Evolutionary conservation across 2,329 filamentous ascomycete species (phyloP), one percentile per base, ranked within the genome.

Genomic region (Blastomyces silverae): DNA sequence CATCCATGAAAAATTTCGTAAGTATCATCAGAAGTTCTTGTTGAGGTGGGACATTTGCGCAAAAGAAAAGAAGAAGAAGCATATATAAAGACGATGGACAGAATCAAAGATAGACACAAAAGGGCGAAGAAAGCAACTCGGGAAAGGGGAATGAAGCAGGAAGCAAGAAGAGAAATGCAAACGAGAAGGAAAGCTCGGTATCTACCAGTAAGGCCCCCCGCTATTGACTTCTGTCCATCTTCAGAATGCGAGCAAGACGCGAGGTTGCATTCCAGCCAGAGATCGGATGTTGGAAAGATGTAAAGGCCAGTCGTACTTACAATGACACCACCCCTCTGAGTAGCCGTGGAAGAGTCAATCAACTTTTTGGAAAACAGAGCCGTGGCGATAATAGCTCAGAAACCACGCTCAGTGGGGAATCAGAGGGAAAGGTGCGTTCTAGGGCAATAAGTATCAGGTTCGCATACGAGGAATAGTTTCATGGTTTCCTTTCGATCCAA

Each of bases 391-490:
- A 20, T 13, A 50, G 31, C 20, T 25, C 34, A 37, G 48, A 48
- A 22, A n/a, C 25, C 34, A 62, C 28, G 46, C 17, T 42, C 28
- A 20, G 28, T 17, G n/a, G 62, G 31, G 39, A 31, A 37, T 37
- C 44, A 62, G 39, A 22, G 60, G 56, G n/a, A 61, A 56, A 31
- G 61, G 34, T 59, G 22, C 52, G 42, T 64, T 61, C 63, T 62
- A 59, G 50, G 56, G 63, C 58, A 64, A 66, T 61, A 67, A 63
- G 61, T 39, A 66, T 68, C 65, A 68, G 65, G 64, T 63, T 55
- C 55, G 56, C 60, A 50, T 42, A 44, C 59, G 64, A 31, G 64
- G 64, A 65, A 53, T 60, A 42, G 46, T 60, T 46, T 39, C 37
- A 39, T 62, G 39, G 8, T 52, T 61, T 31, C 39, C 44, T 63